Base-by-base conservation (phyloP, 2,329 filamentous ascomycete species). In the Pezicula radicicola region DNA sequence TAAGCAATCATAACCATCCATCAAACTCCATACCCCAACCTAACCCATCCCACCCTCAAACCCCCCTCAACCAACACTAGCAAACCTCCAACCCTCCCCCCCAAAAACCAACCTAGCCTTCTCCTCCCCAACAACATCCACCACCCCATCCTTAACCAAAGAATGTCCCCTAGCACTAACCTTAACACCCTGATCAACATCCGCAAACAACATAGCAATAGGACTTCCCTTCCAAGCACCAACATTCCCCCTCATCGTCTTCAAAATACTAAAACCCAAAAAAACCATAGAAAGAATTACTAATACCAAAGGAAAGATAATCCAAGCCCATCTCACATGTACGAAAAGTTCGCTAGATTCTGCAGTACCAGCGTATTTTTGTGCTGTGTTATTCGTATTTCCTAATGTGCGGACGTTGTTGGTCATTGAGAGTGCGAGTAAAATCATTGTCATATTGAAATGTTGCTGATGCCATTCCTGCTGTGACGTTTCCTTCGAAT, bases 271-370 rank as follows among this genome's bases (percentile, higher is more conserved):
- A 2, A n/a, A 9, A 2, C 19, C 19, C 21, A 70, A 49, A 44
- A 71, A 71, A 19, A 57, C 19, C 1, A 57, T 61, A 1, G 68
- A 59, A 28, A 64, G 52, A 10, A 63, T n/a, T 2, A 70, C 63
- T 6, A 66, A 60, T 3, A 65, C 44, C 3, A 68, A 56, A 4
- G 68, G 67, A n/a, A 68, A 51, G 0, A 64, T 53, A 3, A 69
- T 57, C 37, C 69, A 71, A 0, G 64, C 63, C 68, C 68, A 70
- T 18, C 62, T 60, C 8, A 71, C 68, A 21, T 62, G 57, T 1
- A 71, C 64, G 37, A 63, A 70, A 9, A 61, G 65, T 50, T 70
- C 60, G 12, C 19, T 45, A n/a, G 19, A 15, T 15, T 30, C 6
- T 6, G 42, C 42, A 10, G 25, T 45, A 15, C 42, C 42, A 2